A percentile compares a stretch with the other conserved stretches of the same genome.
Conservation (phyloP, 1,284 basidiomycete species). For the Leccinum insigne region DNA sequence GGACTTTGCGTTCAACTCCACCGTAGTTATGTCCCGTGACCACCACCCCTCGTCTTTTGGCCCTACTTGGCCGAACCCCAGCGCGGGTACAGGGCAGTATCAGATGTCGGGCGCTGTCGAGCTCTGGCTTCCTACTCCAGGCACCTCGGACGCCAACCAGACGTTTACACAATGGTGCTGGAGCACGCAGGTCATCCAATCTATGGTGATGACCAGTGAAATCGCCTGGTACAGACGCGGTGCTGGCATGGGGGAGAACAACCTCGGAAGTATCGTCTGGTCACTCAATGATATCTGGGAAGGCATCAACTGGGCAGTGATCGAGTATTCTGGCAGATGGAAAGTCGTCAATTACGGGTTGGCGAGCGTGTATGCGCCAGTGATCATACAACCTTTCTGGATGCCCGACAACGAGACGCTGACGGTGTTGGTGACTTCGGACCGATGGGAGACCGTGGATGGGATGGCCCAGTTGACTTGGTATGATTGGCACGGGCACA, state of each 20-base stretch:
- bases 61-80: slow-evolving; percentile 56
- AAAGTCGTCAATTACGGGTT: slow-evolving; percentile 39
- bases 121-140: slow-evolving; percentile 37
- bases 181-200: too few species aligned
- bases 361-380: slow-evolving; percentile 45
- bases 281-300: slow-evolving; percentile 40
- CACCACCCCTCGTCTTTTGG: background rate
- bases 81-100: slow-evolving; percentile 52
- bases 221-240: too few species aligned
- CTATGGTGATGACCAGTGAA: too few species aligned
- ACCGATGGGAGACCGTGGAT: slow-evolving; percentile 49
- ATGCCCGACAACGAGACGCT: slow-evolving; percentile 30
- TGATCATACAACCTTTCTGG: slow-evolving; percentile 58
- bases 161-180: slow-evolving; percentile 18
- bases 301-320: slow-evolving; percentile 27
- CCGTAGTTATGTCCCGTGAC: background rate
- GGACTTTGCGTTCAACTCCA: too few species aligned
- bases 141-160: slow-evolving; percentile 49
- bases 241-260: too few species aligned
- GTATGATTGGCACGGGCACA: too few species aligned
- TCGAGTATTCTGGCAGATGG: background rate
- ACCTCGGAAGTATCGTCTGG: too few species aligned
- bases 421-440: slow-evolving; percentile 47
- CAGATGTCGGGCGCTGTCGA: slow-evolving; percentile 55
- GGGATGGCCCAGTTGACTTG: slow-evolving; percentile 40